Evolutionary conservation across 139 green algal genomes (phyloP).

Genomic region (Dunaliella primolecta): DNA sequence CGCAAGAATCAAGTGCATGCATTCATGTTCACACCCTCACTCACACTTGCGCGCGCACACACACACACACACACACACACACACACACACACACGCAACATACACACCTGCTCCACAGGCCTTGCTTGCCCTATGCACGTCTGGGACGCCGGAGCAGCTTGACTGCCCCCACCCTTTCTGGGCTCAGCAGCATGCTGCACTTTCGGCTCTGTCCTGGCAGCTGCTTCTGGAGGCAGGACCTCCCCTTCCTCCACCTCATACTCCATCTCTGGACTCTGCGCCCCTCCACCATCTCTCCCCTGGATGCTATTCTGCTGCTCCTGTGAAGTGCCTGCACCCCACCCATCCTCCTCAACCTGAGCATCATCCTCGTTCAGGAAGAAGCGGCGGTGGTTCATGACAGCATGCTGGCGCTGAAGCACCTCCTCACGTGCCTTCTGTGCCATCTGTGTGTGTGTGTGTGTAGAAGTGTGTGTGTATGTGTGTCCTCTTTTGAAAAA

Average conservation of each 20-base stretch:
- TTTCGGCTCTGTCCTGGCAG: background rate
- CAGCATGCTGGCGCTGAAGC: background rate
- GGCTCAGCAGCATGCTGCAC: background rate
- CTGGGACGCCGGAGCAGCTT: too few relatives aligned
- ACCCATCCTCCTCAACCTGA: too few relatives aligned
- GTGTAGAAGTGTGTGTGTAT: background rate
- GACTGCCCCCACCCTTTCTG: background rate
- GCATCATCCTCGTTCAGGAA: background rate
- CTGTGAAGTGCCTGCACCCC: too few relatives aligned
- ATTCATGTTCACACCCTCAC: background rate
- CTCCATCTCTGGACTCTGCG: background rate
- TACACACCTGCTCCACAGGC: background rate
- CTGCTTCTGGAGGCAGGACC: background rate
- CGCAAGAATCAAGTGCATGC: background rate
- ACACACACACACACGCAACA: background rate
- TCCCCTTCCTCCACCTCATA: background rate
- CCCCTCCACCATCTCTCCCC: background rate
- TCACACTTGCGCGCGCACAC: background rate
- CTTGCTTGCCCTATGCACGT: background rate
- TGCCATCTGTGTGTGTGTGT: background rate
- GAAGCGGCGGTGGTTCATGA: conserved; percentile 4
- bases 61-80: background rate
- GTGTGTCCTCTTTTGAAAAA: background rate
- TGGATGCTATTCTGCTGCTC: too few relatives aligned
- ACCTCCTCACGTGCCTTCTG: background rate